Conservation (phyloP, 768 basidiomycete species). For the Phlebiopsis flavidoalba region DNA sequence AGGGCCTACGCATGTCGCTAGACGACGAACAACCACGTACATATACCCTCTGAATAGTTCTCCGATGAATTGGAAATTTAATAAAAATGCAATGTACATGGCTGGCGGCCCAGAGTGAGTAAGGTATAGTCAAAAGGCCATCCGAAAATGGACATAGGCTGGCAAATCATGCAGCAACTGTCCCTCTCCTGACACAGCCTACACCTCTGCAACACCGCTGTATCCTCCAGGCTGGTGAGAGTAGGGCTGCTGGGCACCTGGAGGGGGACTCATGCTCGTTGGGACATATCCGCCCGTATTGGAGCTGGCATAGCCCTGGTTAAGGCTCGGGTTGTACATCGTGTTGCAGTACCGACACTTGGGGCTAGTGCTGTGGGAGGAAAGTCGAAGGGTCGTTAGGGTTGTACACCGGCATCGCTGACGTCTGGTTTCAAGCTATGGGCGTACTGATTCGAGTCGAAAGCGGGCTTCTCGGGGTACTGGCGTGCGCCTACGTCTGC, state of each 20-base stretch:
- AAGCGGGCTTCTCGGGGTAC: slow-evolving; percentile 1
- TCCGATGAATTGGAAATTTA: too few species aligned
- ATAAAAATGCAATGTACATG: neutral
- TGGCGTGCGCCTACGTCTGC: neutral
- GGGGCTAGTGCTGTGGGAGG: neutral
- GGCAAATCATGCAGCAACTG: neutral
- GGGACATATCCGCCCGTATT: neutral
- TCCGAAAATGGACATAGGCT: neutral
- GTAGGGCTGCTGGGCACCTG: neutral
- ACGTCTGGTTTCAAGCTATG: neutral
- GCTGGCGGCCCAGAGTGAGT: neutral
- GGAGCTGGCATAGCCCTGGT: neutral
- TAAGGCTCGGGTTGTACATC: neutral
- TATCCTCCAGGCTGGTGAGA: neutral
- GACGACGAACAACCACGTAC: too few species aligned
- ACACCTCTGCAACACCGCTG: slow-evolving; percentile 10
- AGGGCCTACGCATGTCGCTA: too few species aligned
- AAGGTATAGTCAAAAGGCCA: neutral
- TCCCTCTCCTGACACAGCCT: neutral
- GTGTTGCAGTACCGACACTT: neutral
- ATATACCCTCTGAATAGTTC: too few species aligned
- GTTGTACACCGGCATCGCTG: neutral
- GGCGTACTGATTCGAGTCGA: neutral
- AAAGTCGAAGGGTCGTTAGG: slow-evolving; percentile 12
- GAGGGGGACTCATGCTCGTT: neutral